These are phyloP conservation scores for Beauveria varroae DNA, from an alignment of 2,329 filamentous ascomycete genomes.

Conservation along the genomic window DNA sequence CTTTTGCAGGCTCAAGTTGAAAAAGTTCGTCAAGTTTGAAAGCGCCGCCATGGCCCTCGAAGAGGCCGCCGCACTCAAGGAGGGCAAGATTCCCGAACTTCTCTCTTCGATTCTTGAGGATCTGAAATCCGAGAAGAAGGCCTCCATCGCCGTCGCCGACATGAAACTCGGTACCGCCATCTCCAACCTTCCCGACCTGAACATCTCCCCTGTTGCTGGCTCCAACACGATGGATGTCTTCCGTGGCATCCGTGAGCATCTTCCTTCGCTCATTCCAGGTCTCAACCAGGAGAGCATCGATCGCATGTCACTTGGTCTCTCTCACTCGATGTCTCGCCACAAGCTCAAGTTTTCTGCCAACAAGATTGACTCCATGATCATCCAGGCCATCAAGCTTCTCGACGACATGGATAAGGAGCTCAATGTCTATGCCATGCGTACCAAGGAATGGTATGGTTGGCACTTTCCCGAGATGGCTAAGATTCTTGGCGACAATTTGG, in stretches of 20 bases:
- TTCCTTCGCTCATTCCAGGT: constrained; percentile 84
- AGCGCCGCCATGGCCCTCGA: constrained; percentile 84
- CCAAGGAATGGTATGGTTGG: constrained; percentile 99
- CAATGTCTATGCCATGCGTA: constrained; percentile 97
- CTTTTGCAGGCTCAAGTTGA: constrained; percentile 70
- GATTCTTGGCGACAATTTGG: constrained; percentile 94
- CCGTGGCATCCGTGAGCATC: constrained; percentile 85
- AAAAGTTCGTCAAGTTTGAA: constrained; percentile 96
- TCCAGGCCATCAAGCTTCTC: constrained; percentile 87
- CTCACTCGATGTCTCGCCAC: constrained; percentile 92
- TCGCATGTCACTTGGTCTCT: constrained; percentile 92
- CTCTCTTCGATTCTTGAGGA: constrained; percentile 74
- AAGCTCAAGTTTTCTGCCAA: constrained; percentile 98
- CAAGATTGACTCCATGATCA: constrained; percentile 99
- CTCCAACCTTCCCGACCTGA: constrained; percentile 81
- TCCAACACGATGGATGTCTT: constrained; percentile 66
- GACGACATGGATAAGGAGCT: constrained; percentile 98
- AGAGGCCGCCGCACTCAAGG: constrained; percentile 80
- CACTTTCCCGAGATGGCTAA: constrained; percentile 98
- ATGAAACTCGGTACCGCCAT: constrained; percentile 88
- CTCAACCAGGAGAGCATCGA: constrained; percentile 78
- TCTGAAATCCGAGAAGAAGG: constrained; percentile 96
- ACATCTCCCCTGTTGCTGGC: constrained; percentile 71
- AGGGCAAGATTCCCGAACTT: constrained; percentile 90
- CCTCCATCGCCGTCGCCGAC: constrained; percentile 87